Evolutionary conservation across 768 basidiomycete genomes (phyloP), one percentile per base, ranked within the genome.

Genomic region (Mrakia gelida): DNA sequence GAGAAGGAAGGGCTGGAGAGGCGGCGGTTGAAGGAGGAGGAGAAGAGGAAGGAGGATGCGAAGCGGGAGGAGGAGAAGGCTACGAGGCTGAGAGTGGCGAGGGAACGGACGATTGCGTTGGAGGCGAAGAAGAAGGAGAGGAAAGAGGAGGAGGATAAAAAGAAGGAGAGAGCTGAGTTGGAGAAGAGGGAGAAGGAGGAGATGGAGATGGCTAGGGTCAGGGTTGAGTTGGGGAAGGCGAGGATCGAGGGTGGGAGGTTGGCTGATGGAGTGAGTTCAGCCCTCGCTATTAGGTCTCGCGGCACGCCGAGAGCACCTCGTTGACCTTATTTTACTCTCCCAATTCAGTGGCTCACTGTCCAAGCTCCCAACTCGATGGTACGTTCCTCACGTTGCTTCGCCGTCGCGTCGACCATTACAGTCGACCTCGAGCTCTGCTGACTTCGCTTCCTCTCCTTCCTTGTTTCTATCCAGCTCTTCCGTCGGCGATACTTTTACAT

Each of bases 401-500:
- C 9, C 59, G 28, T 8, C 59, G 59, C 28, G 59, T 26, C 59
- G n/a, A n/a, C n/a, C n/a, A n/a, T n/a, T n/a, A n/a, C n/a, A n/a
- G n/a, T n/a, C n/a, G 54, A 21, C 21, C 4, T 13, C n/a, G 7
- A 26, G n/a, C 1, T 59, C 26, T 56, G 59, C 59, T 59, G 59
- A 59, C n/a, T 1, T 59, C 18, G 2, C 2, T 52, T 13, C 21
- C 59, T n/a, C 26, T 28, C 9, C 59, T 15, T n/a, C 59, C 0
- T 8, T 1, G 1, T 15, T 1, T 3, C 26, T 1, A 13, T 28
- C 23, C 8, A 59, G 59, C 41, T 77, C 43, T 77, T 77, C 49
- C 76, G 76, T 38, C 76, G 76, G 11, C 59, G 76, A n/a, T 77
- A 59, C 41, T 77, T 77, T 41, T 70, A 77, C 70, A 77, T 77